A percentile compares a stretch with the other conserved stretches of the same genome.
These are phyloP conservation scores for Pseudogymnoascus sp. DNA, from an alignment of 2,329 filamentous ascomycete species.

Conservation along the genomic window DNA sequence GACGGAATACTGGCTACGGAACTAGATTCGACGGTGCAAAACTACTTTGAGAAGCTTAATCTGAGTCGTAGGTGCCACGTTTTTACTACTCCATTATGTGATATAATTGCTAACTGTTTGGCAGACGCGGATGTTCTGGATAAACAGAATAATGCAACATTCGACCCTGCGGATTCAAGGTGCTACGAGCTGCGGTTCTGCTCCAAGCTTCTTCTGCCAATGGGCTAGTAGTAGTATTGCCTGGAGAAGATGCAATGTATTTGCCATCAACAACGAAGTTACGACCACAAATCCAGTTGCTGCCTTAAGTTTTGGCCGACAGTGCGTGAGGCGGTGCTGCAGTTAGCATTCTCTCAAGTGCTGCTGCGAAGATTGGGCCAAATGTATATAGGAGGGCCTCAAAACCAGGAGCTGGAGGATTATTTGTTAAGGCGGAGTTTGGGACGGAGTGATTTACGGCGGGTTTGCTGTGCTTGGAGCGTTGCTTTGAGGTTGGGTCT, in stretches of 20 bases:
- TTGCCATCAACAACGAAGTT: neutral
- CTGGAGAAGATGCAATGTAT: neutral
- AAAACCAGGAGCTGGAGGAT: neutral
- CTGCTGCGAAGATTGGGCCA: neutral
- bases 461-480: neutral
- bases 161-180: slow-evolving; percentile 34
- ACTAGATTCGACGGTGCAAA: slow-evolving; percentile 36
- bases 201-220: slow-evolving; percentile 37
- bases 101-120: slow-evolving; percentile 11
- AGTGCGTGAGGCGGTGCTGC: neutral
- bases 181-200: slow-evolving; percentile 44
- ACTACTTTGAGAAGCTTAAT: slow-evolving; percentile 49
- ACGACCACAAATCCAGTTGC: neutral
- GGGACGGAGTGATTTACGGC: neutral
- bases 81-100: neutral
- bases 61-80: slow-evolving; percentile 44
- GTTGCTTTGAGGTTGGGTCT: neutral
- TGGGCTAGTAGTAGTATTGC: neutral
- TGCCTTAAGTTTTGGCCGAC: neutral
- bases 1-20: slow-evolving; percentile 40
- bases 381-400: neutral
- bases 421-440: neutral
- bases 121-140: slow-evolving; percentile 26
- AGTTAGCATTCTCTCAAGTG: neutral
- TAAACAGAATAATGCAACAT: slow-evolving; percentile 24